Evolutionary conservation across 148 eudicot species (phyloP), one percentile per base, ranked within the genome.

Genomic region (Persicaria tinctoria): DNA sequence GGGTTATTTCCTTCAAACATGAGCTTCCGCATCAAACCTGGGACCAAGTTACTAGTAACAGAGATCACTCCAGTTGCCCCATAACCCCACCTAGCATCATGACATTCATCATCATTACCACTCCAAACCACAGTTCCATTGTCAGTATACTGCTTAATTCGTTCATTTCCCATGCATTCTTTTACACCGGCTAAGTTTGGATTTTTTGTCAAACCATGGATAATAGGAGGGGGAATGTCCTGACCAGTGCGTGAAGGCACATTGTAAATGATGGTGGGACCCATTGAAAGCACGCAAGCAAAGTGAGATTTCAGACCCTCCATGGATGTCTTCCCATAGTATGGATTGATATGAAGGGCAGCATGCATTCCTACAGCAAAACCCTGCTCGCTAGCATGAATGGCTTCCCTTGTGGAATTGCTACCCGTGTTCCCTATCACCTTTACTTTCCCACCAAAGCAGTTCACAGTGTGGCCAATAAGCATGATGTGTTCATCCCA

Each of bases 401-500:
- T 87, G 7, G 97, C 97, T 86, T 92, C 96, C 78, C 96, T 76
- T n/a, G 97, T 90, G 47, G 96, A 92, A 87, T 92, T 92, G 75
- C 96, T 92, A 49, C 97, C 96, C 0, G 97, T 92, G 79, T 92
- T 92, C 4, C 97, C 97, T 32, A 92, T 92, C 27, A 92, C 97
- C 80, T 90, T 90, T 62, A 92, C 85, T 54, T 70, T 81, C 74
- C 86, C 84, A 62, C 97, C 97, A 74, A 90, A 92, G 79, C 96
- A 92, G 76, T 92, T 92, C 51, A 92, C 88, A 2, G 96, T 92
- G 78, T 90, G 97, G 59, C 91, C 97, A 66, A 92, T 92, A 59
- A 92, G 97, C 97, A 92, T 92, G 13, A 92, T 87, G 76, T 92
- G 97, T 76, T 92, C 97, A 80, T 92, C 97, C 97, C 97, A 92